These are phyloP conservation scores for Mycena vulgaris DNA, from an alignment of 768 basidiomycete genomes.

Conservation along the genomic window DNA sequence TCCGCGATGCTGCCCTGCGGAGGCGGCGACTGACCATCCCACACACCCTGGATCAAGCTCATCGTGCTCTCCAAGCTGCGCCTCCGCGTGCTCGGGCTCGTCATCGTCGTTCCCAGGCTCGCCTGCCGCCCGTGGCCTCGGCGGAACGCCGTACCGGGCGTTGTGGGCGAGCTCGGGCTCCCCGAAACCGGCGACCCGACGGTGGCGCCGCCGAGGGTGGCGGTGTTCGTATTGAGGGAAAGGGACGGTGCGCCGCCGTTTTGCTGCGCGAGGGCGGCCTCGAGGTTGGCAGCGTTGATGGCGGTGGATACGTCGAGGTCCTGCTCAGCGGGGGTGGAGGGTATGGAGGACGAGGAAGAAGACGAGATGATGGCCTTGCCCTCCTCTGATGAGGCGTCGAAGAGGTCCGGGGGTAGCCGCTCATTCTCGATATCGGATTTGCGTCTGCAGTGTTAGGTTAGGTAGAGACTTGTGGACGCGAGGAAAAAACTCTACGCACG, in stretches of 20 bases:
- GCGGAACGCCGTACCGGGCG: constrained; percentile 69
- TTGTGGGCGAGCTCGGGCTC: constrained; percentile 50
- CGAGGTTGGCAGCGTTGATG: constrained; percentile 63
- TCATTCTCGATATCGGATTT: constrained; percentile 99
- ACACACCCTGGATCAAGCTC: constrained; percentile 93
- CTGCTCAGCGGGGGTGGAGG: constrained; percentile 71
- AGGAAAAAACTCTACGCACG: constrained; percentile 70
- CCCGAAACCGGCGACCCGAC: constrained; percentile 29
- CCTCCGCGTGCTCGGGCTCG: constrained; percentile 92
- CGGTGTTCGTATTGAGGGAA: constrained; percentile 51
- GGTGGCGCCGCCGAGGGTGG: constrained; percentile 24
- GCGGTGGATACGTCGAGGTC: constrained; percentile 61
- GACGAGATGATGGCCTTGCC: constrained; percentile 72
- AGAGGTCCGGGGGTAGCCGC: constrained; percentile 95
- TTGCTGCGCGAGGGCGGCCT: constrained; percentile 52
- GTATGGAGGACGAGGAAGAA: constrained; percentile 59
- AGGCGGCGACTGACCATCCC: constrained; percentile 74
- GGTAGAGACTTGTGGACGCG: neutral
- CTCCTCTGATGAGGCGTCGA: constrained; percentile 84
- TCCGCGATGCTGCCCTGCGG: constrained; percentile 56
- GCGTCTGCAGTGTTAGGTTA: constrained; percentile 65
- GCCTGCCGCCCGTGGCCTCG: constrained; percentile 83
- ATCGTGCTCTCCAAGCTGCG: constrained; percentile 96
- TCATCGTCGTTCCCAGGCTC: constrained; percentile 95
- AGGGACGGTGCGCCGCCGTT: constrained; percentile 41